These are phyloP conservation scores for Hondaea fermentalgiana DNA, from an alignment of 108 stramenopile species.

Conservation along the genomic window DNA sequence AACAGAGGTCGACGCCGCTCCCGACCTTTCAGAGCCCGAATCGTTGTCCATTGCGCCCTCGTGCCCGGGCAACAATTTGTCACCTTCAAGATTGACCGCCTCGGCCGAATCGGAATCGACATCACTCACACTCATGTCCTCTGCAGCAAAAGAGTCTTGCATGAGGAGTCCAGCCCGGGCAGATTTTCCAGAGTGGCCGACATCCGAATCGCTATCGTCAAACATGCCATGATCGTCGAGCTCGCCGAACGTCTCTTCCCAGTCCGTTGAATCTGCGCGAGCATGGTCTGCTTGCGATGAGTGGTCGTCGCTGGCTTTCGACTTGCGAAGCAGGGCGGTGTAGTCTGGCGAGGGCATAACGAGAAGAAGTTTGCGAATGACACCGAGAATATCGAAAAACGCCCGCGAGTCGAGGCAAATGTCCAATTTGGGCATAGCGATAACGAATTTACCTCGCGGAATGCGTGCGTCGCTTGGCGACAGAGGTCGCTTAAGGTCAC, in stretches of 20 bases:
- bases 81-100: too few relatives aligned
- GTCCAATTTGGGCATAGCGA: not conserved
- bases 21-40: too few relatives aligned
- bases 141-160: not conserved
- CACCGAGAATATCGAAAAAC: not conserved
- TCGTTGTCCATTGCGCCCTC: too few relatives aligned
- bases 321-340: not conserved
- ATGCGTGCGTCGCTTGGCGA: not conserved
- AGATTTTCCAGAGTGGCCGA: not conserved
- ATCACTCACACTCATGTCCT: not conserved
- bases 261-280: not conserved
- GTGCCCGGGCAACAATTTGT: too few relatives aligned
- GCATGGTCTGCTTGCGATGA: not conserved
- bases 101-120: too few relatives aligned
- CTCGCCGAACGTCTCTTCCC: not conserved
- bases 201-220: not conserved
- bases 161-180: not conserved
- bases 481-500: not conserved
- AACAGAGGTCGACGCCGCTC: too few relatives aligned
- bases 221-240: not conserved
- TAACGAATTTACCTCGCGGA: not conserved
- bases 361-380: not conserved
- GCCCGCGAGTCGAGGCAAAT: not conserved
- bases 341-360: constrained; percentile 14
- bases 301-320: not conserved